phyloP scores from a whole-genome alignment of 169 alveolate species.

The Pseudocohnilembus persalinus region DNA sequence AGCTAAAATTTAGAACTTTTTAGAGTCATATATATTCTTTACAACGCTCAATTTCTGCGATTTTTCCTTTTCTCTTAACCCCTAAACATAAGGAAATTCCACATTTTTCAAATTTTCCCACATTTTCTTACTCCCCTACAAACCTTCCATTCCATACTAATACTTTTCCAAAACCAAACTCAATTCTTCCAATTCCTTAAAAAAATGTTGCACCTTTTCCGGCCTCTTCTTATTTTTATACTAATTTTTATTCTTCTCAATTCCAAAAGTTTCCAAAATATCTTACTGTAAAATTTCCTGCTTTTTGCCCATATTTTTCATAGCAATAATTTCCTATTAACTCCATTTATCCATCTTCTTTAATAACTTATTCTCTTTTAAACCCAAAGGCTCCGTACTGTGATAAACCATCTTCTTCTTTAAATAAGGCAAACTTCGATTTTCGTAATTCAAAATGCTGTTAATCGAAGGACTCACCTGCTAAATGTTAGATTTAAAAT shows the following conservation, averaged over 20 bases:
- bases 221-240: neutral
- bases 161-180: too few relatives aligned
- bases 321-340: neutral
- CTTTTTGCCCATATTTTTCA: neutral
- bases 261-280: neutral
- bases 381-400: conserved; percentile 32
- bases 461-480: too few relatives aligned
- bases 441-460: conserved; percentile 27
- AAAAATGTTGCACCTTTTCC: neutral
- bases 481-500: too few relatives aligned
- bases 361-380: conserved; percentile 18
- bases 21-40: neutral
- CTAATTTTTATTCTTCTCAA: neutral
- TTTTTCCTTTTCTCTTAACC: neutral
- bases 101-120: too few relatives aligned
- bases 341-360: neutral
- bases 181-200: neutral
- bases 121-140: too few relatives aligned
- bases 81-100: neutral
- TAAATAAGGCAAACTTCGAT: conserved; percentile 35
- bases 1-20: neutral
- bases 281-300: neutral
- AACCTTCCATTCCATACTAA: neutral
- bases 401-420: conserved; percentile 39
- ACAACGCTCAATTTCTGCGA: neutral